Percentiles rank a stretch among this genome's conserved stretches.
phyloP scores from a whole-genome alignment of 768 basidiomycete genomes.

The Pisolithus albus region DNA sequence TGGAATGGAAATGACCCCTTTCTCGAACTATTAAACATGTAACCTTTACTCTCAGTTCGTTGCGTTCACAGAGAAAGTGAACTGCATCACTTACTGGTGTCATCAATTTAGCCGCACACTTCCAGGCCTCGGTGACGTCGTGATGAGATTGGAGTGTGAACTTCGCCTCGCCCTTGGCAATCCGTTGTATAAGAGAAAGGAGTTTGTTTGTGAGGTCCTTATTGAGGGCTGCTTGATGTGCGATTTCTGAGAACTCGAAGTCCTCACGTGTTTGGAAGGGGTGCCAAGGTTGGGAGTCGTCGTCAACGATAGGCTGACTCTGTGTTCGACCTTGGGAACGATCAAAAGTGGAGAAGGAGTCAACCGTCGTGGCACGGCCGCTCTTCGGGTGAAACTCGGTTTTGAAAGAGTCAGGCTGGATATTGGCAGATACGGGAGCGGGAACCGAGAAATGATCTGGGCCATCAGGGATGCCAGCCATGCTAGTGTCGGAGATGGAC shows the following conservation, averaged over 20 bases:
- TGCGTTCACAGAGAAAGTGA: too few relatives aligned
- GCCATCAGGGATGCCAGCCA: neutral
- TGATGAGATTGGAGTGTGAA: neutral
- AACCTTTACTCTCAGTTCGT: too few relatives aligned
- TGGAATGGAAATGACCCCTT: neutral
- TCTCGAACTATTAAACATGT: neutral
- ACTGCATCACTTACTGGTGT: neutral
- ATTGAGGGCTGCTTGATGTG: neutral
- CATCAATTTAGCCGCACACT: neutral
- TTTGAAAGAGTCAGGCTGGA: constrained; percentile 1
- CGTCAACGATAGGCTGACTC: neutral
- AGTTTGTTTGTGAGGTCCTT: constrained; percentile 1
- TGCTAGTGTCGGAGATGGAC: neutral
- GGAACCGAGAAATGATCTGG: neutral
- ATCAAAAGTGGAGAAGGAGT: constrained; percentile 4
- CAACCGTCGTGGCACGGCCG: neutral
- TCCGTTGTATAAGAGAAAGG: neutral
- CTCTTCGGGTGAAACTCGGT: constrained; percentile 5
- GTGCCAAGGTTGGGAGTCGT: constrained; percentile 1
- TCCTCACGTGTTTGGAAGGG: constrained; percentile 1
- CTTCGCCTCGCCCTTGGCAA: neutral
- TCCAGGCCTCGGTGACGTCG: neutral
- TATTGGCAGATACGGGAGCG: neutral
- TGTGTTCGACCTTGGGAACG: neutral
- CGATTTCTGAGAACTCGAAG: constrained; percentile 8